Conservation (phyloP, 139 green algal species). For the Nannochloris sp. region DNA sequence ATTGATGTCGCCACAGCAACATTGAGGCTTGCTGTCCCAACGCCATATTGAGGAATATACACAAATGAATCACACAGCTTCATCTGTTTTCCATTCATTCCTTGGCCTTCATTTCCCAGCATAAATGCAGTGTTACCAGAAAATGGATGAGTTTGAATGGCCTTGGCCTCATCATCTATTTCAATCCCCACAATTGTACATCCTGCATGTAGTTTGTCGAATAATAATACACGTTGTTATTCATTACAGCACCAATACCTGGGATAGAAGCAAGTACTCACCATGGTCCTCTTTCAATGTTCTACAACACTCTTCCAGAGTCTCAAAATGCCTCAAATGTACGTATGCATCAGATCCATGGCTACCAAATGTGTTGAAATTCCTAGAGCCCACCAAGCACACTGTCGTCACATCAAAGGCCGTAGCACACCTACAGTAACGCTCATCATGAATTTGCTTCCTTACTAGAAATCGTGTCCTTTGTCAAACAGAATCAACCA, state of each 20-base stretch:
- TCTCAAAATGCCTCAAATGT: constrained; percentile 54
- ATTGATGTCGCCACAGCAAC: constrained; percentile 86
- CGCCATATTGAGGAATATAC: constrained; percentile 84
- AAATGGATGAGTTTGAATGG: constrained; percentile 70
- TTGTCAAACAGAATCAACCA: not conserved
- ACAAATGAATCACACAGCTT: constrained; percentile 80
- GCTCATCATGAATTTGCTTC: no score
- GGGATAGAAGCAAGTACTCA: constrained; percentile 4
- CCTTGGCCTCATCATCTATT: constrained; percentile 60
- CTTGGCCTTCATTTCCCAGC: constrained; percentile 86
- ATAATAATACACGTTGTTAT: not conserved
- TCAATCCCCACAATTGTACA: constrained; percentile 79
- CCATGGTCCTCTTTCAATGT: constrained; percentile 33
- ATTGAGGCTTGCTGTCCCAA: constrained; percentile 90
- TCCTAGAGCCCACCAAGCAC: constrained; percentile 70
- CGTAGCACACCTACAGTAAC: constrained; percentile 20
- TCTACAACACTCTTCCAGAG: constrained; percentile 51
- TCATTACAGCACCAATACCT: no score
- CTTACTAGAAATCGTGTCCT: no score
- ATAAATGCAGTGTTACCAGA: constrained; percentile 77
- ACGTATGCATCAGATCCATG: constrained; percentile 70
- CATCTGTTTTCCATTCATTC: constrained; percentile 70
- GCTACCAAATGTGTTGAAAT: constrained; percentile 84
- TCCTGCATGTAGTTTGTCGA: constrained; percentile 10
- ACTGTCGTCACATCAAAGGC: constrained; percentile 40